Percentiles rank a stretch among this genome's conserved stretches.
These are phyloP conservation scores for Fusarium albosuccineum DNA, from an alignment of 2,329 filamentous ascomycete species.

Conservation along the genomic window DNA sequence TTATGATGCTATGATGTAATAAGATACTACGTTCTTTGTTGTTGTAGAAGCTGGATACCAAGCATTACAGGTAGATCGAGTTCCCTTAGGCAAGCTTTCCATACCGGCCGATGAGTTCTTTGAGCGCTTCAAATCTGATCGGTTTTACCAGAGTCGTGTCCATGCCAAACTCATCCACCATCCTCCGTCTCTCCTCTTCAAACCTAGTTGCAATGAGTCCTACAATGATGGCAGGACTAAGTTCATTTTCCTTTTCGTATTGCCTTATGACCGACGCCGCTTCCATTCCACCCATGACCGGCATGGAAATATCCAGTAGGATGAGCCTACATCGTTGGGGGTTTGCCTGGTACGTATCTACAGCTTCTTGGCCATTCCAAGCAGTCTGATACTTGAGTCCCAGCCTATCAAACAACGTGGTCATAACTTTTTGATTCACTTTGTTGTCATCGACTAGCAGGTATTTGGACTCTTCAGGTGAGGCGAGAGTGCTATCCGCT, in stretches of 20 bases:
- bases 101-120: background rate
- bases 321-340: constrained; percentile 7
- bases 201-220: background rate
- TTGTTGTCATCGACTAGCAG: constrained; percentile 19
- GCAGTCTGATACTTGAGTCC: constrained; percentile 1
- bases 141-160: constrained; percentile 9
- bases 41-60: no score
- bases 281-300: constrained; percentile 10
- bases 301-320: constrained; percentile 15
- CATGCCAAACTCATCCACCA: constrained; percentile 8
- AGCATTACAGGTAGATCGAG: no score
- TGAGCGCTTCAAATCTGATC: rapidly evolving
- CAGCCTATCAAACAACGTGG: background rate
- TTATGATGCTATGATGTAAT: no score
- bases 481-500: rapidly evolving
- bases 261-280: constrained; percentile 3
- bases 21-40: no score
- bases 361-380: constrained; percentile 15
- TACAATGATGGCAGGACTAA: constrained; percentile 6
- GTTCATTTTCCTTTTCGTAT: constrained; percentile 1
- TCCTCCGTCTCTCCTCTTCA: background rate
- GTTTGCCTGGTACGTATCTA: constrained; percentile 6
- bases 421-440: background rate
- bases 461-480: background rate
- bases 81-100: no score